Evolutionary conservation across 768 basidiomycete genomes (phyloP).

Genomic region (Hypsizygus marmoreus): DNA sequence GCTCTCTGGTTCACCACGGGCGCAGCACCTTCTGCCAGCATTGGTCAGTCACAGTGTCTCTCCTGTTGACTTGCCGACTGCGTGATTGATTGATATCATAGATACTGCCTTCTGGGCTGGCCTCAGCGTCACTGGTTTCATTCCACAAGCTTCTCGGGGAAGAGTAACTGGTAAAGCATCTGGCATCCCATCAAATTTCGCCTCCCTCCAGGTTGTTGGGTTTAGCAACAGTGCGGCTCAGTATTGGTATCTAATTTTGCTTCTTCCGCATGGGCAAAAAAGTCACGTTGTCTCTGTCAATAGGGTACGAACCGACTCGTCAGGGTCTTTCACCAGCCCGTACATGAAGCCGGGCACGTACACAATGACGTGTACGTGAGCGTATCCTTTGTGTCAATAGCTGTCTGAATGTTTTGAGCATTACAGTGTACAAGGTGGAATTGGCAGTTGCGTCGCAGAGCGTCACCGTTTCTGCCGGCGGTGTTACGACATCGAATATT

Average conservation of each 20-base stretch:
- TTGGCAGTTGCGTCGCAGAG: constrained; percentile 27
- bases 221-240: too few relatives aligned
- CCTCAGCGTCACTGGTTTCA: too few relatives aligned
- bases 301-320: constrained; percentile 31
- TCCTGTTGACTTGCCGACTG: too few relatives aligned
- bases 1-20: constrained; percentile 42
- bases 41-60: too few relatives aligned
- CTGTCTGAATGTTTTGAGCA: background rate
- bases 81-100: too few relatives aligned
- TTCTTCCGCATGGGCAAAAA: background rate
- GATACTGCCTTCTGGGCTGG: too few relatives aligned
- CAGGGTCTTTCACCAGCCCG: constrained; percentile 35
- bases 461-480: constrained; percentile 29
- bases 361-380: constrained; percentile 39
- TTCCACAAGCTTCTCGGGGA: too few relatives aligned
- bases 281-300: too few relatives aligned
- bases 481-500: constrained; percentile 29
- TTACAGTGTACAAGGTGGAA: constrained; percentile 39
- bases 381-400: background rate
- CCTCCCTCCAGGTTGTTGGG: too few relatives aligned
- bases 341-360: constrained; percentile 48
- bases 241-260: constrained; percentile 16
- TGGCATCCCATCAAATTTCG: too few relatives aligned
- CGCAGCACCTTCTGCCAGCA: constrained; percentile 30
- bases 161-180: too few relatives aligned